These are phyloP conservation scores for Fusarium anguioides DNA, from an alignment of 2,329 filamentous ascomycete species.

Conservation along the genomic window DNA sequence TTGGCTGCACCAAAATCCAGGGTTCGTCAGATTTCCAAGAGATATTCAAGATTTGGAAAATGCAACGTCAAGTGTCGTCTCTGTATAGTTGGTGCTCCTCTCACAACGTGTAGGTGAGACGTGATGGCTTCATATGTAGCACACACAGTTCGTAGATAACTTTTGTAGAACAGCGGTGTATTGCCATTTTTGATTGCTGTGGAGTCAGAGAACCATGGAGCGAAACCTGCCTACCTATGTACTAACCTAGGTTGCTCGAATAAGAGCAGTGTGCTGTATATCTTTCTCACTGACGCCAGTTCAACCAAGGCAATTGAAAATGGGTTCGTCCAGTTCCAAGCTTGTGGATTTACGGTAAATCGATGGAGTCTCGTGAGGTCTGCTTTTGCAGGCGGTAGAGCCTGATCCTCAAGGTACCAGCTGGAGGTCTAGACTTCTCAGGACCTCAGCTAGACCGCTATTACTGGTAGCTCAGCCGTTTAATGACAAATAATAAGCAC, in stretches of 20 bases:
- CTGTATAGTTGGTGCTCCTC: not conserved
- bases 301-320: not conserved
- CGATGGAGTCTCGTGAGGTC: not conserved
- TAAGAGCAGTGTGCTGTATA: slow-evolving; percentile 1
- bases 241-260: too few relatives aligned
- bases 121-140: not conserved
- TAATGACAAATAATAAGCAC: slow-evolving; percentile 28
- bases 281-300: slow-evolving; percentile 21
- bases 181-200: not conserved
- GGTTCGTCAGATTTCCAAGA: slow-evolving; percentile 42
- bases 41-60: slow-evolving; percentile 36
- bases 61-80: slow-evolving; percentile 19
- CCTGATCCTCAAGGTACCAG: not conserved
- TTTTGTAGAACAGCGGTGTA: slow-evolving; percentile 8
- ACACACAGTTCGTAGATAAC: not conserved
- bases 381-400: not conserved
- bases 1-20: slow-evolving; percentile 38
- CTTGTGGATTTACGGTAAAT: not conserved
- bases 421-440: not conserved
- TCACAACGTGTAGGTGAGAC: not conserved
- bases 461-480: not conserved
- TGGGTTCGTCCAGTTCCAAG: not conserved
- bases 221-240: too few relatives aligned
- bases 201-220: not conserved
- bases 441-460: not conserved